Base-by-base conservation (phyloP, 805 yeast genomes). In the Blastobotrys terrestris region DNA sequence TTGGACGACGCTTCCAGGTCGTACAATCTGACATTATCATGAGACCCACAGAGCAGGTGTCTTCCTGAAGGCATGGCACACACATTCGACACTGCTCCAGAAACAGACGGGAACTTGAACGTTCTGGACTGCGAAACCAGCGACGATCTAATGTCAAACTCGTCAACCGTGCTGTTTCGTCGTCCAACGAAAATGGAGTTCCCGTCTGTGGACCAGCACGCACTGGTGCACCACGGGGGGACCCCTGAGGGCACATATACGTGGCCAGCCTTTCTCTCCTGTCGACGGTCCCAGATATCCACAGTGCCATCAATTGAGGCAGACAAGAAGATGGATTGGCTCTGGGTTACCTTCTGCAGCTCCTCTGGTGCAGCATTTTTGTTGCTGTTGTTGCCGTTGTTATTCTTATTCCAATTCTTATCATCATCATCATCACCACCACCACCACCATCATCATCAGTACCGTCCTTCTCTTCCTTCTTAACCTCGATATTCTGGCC, bases 161-260 rank as follows among this genome's bases (percentile, higher is more conserved):
- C 74, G 60, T 92, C 97, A 3, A 92, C 89, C 1, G 84, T 75
- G 45, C 94, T 85, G 65, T 92, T 94, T 67, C 99, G 78, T 57
- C 99, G 77, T 0, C 98, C 99, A 2, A 83, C 89, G 63, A 76
- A 92, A 3, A 90, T 75, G 43, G 72, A 75, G 53, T 87, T 83
- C 8, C 99, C 99, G 61, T 85, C 84, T 49, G 74, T 73, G 6
- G 96, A 84, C 97, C 98, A 92, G 52, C 87, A 80, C 0, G 96
- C 73, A 43, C 72, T 67, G 77, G 85, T 82, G 67, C 96, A 85
- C 98, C 98, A 94, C 0, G 98, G 98, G 0, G 98, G 96, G 0
- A 85, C 77, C 1, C 80, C 80, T 7, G 77, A 71, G 1, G 88
- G 83, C 1, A 83, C 77, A 19, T 68, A 76, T 13, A 83, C 65